Percentiles rank a stretch among this genome's conserved stretches.
phyloP scores from a whole-genome alignment of 2,329 filamentous ascomycete species.

The Venturia pyrina region DNA sequence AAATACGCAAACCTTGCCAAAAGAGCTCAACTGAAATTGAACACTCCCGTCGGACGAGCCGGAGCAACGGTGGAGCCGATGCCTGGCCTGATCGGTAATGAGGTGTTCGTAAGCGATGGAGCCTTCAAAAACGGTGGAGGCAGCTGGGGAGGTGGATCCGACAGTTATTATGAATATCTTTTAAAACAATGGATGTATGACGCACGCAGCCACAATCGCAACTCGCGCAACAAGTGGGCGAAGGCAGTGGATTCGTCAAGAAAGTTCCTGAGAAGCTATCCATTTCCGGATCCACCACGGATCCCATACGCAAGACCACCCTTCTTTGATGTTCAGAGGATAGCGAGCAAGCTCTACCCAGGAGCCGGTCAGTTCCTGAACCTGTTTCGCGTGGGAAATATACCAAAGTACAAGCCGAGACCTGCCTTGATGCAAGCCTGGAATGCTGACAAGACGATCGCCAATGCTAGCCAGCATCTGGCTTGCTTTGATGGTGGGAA shows the following conservation, averaged over 20 bases:
- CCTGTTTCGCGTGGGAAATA: background rate
- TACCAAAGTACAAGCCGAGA: background rate
- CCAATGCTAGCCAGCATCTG: conserved; percentile 38
- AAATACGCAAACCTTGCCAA: conserved; percentile 58
- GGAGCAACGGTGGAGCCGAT: conserved; percentile 65
- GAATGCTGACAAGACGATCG: conserved; percentile 48
- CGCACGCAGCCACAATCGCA: conserved; percentile 44
- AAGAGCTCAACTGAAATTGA: conserved; percentile 59
- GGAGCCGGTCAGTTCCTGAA: conserved; percentile 26
- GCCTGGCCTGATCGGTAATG: conserved; percentile 63
- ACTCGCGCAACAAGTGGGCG: conserved; percentile 66
- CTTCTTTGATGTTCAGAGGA: conserved; percentile 13
- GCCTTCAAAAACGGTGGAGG: conserved; percentile 56
- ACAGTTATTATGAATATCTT: conserved; percentile 82
- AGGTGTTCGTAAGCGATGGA: conserved; percentile 55
- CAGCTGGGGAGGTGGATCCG: conserved; percentile 67
- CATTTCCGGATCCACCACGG: conserved; percentile 41
- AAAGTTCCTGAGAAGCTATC: conserved; percentile 58
- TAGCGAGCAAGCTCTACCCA: conserved; percentile 36
- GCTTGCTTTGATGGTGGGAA: conserved; percentile 79
- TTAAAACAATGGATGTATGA: conserved; percentile 88
- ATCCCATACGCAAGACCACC: background rate
- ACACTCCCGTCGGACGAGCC: conserved; percentile 51
- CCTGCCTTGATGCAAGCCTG: conserved; percentile 1
- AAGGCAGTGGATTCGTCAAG: conserved; percentile 68